Evolutionary conservation across 2,329 filamentous ascomycete genomes (phyloP).

Genomic region (Penicillium digitatum): DNA sequence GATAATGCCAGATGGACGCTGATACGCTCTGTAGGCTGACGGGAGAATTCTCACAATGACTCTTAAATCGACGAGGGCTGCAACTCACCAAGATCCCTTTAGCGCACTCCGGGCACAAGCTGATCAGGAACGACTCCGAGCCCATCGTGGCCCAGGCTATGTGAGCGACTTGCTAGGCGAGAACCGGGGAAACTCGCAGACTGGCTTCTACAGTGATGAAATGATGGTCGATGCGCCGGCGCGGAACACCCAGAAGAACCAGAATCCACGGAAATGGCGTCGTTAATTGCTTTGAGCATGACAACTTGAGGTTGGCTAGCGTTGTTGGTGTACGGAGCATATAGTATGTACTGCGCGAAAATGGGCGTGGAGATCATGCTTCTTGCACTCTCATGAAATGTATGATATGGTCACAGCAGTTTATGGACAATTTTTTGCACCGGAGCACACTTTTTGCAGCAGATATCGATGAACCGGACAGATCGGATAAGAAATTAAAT

Average conservation of each 20-base stretch:
- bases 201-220: conserved; percentile 38
- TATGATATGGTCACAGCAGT: conserved; percentile 15
- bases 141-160: conserved; percentile 20
- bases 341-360: not conserved
- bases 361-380: not conserved
- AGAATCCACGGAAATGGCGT: conserved; percentile 19
- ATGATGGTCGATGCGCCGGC: conserved; percentile 41
- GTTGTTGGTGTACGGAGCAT: not conserved
- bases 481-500: not conserved
- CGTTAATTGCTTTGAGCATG: conserved; percentile 11
- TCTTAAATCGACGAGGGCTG: conserved; percentile 40
- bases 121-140: conserved; percentile 37
- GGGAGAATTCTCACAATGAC: conserved; percentile 57
- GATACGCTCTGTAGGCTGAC: conserved; percentile 49
- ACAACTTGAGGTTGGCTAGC: not conserved
- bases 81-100: conserved; percentile 25
- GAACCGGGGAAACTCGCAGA: conserved; percentile 4
- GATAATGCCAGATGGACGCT: conserved; percentile 5
- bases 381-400: conserved; percentile 18
- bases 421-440: conserved; percentile 1
- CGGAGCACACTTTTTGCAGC: not conserved
- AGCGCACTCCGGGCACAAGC: conserved; percentile 39
- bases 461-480: not conserved
- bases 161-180: not conserved
- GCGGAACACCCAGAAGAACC: conserved; percentile 20